Evolutionary conservation across 2,329 filamentous ascomycete species (phyloP).

Genomic region (Calonectria ilicicola): DNA sequence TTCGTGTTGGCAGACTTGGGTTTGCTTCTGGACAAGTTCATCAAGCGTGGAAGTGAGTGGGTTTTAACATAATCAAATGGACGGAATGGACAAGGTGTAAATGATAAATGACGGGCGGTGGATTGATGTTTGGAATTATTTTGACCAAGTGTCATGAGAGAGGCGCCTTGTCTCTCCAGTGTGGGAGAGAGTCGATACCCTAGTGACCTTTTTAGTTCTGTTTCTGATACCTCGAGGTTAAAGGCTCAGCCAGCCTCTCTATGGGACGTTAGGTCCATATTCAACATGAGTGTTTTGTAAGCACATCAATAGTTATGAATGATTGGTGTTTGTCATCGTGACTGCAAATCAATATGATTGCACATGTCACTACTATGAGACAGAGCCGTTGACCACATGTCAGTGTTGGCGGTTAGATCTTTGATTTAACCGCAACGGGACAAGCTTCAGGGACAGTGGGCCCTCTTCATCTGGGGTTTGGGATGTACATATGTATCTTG

Average conservation of each 20-base stretch:
- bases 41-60: constrained; percentile 98
- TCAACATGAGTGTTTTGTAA: not conserved
- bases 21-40: constrained; percentile 92
- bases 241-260: not conserved
- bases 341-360: no score
- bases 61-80: constrained; percentile 61
- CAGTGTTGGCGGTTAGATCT: not conserved
- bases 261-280: constrained; percentile 9
- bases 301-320: not conserved
- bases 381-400: no score
- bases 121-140: constrained; percentile 36
- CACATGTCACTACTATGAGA: no score
- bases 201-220: constrained; percentile 40
- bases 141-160: constrained; percentile 28
- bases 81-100: constrained; percentile 18
- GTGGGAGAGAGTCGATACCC: constrained; percentile 43
- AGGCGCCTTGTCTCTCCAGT: constrained; percentile 30
- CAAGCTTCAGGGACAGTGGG: constrained; percentile 11
- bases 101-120: constrained; percentile 17
- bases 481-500: not conserved
- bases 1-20: constrained; percentile 91
- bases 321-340: not conserved
- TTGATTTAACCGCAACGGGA: not conserved
- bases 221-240: constrained; percentile 28
- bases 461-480: not conserved